Evolutionary conservation across 2,329 filamentous ascomycete species (phyloP), one percentile per base, ranked within the genome.

Genomic region (Neonectria magnoliae): DNA sequence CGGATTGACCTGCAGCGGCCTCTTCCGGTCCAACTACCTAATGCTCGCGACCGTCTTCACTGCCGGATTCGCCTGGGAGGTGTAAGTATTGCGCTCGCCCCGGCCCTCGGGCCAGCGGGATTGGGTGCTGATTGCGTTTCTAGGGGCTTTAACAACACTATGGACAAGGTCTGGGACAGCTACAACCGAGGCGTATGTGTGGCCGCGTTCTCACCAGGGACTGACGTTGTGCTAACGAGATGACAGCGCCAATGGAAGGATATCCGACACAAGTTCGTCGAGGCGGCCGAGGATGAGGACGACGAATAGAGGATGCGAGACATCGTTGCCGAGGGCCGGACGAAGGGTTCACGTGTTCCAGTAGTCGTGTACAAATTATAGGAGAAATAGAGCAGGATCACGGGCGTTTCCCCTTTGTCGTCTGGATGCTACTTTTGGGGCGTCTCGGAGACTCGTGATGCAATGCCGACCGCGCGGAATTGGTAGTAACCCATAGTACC

Each of bases 181-280:
- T 82, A 94, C 80, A 99, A 99, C 90, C 88, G 87, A 77, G 96
- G 96, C 76, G 95, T 98, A 93, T 78, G 93, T 90, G 29, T 14
- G 33, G 52, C 8, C 6, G 14, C 18, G 42, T 14, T 4, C 41
- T 18, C 20, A 1, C 27, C 25, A 36, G 38, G 38, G 29, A 47
- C 31, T 51, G 53, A 51, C 31, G 42, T 53, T 55, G 54, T 71
- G 69, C 78, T 80, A 73, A 79, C 69, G 10, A 45, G 22, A 44
- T 57, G 54, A 31, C 70, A 98, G 95, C 93, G 95, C 78, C 95
- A 98, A 97, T 98, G 96, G 96, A 98, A 98, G 88, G 96, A 99
- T 81, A 98, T 99, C 85, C 95, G 97, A 84, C 84, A 90, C 81
- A 91, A 88, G 82, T 99, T 97, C 82, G 81, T 97, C 76, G 83